Evolutionary conservation across 495 filamentous ascomycete genomes (phyloP).

Genomic region (Neurospora tetrasperma): DNA sequence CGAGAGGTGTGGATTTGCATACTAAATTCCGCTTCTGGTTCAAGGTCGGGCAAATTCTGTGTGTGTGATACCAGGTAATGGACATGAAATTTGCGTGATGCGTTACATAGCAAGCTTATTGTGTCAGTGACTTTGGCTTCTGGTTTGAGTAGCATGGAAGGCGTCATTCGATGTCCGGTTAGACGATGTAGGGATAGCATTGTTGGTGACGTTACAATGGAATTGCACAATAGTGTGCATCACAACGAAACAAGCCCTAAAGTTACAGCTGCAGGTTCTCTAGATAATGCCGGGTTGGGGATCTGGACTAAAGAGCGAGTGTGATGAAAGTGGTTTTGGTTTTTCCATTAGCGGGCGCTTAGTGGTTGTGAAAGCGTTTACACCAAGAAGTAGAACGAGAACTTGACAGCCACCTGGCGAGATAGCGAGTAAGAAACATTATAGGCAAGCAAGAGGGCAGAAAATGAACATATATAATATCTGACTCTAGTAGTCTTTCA

Average conservation of each 20-base stretch:
- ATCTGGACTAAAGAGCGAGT: not conserved
- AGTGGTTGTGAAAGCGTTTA: not conserved
- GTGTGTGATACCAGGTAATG: not conserved
- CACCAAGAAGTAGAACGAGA: not conserved
- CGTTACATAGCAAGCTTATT: not conserved
- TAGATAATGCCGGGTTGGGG: not conserved
- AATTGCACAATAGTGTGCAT: not conserved
- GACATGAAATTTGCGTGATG: not conserved
- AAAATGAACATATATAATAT: not conserved
- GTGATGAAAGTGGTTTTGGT: not conserved
- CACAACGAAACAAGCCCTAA: not conserved
- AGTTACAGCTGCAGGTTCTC: not conserved
- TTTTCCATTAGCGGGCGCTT: not conserved
- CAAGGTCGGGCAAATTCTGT: not conserved
- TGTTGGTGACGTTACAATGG: not conserved
- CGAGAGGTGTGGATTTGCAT: not conserved
- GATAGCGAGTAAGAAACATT: not conserved
- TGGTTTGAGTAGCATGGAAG: not conserved
- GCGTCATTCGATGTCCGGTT: not conserved
- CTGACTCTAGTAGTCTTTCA: not conserved
- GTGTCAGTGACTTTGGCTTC: not conserved
- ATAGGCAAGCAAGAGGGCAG: not conserved
- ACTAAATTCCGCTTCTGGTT: not conserved
- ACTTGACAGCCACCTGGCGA: not conserved
- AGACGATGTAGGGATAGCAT: not conserved